Evolutionary conservation across 2,329 filamentous ascomycete genomes (phyloP), one percentile per base, ranked within the genome.

Genomic region (Cercospora zeina): DNA sequence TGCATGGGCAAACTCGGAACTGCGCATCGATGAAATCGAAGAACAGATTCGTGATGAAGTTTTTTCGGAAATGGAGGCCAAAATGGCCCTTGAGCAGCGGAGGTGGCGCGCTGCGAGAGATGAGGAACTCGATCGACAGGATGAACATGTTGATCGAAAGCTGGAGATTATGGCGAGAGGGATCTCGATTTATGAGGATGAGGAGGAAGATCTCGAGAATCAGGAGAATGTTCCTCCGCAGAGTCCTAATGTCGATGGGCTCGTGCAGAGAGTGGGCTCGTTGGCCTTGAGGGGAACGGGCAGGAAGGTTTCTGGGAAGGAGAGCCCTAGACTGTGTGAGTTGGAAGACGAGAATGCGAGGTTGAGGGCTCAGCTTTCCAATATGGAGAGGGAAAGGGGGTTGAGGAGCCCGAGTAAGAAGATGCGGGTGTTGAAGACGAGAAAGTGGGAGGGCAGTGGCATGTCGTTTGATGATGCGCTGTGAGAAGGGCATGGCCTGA

Each of bases 131-230:
- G 92, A 96, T 69, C 85, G 87, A 49, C 87, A 87, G 57, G 91
- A 96, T 64, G 90, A 90, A 73, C 91, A 96, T 75, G 84, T 95
- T 72, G 93, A 97, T 74, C 86, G 86, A 67, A 99, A 99, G 78
- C 83, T 96, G 7, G 93, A 91, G 62, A 82, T 91, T 21, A 77
- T 90, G 34, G 83, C 86, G 59, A 79, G 84, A 57, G 82, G 83
- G 9, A 78, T 82, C 69, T 72, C 75, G 51, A 71, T 80, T 7
- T 78, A 75, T 56, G 80, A 80, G 63, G 78, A 81, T 61, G 72
- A 71, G 65, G 69, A 62, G 49, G 21, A 47, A 9, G 42, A 14
- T 30, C 21, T 49, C 42, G 27, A 37, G 54, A 19, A 63, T 42
- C 57, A 63, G 14, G 53, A 60, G 50, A 60, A 60, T 5, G 34